Base-by-base conservation (phyloP, 2,329 filamentous ascomycete species). In the Sclerotinia borealis region DNA sequence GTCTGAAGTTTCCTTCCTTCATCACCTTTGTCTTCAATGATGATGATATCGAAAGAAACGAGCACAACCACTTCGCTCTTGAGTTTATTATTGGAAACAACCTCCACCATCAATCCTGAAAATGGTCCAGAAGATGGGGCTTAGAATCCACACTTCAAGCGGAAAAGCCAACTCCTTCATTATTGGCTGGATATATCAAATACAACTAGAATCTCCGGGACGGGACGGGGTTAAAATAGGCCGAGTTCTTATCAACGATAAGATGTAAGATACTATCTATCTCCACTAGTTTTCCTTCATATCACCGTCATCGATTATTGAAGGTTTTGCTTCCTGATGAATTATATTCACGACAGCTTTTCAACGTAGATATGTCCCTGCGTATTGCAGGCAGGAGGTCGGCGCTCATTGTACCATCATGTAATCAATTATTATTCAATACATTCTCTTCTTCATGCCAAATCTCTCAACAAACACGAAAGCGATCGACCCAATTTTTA, bases 361-460 rank as follows among this genome's bases (percentile, higher is more conserved):
- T 54, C 17, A 25, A 61, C 50, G 61, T 65, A 71, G 69, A 54
- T 48, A 73, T 73, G 72, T 72, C 66, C 65, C 66, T 70, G 67
- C 71, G 67, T 61, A 63, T 67, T 22, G 70, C 68, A 67, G 69
- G 65, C 63, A 63, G 62, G 64, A 68, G 63, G 61, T 66, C 64
- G 59, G 66, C 64, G 41, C 64, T 31, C 43, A 52, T 61, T 45
- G 43, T 59, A 31, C 31, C 63, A 13, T 47, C 64, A 61, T 65
- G 56, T 63, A 65, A n/a, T 48, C 39, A 39, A 4, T 45, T 34
- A n/a, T 45, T 15, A n/a, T 47, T 25, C 17, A 56, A 63, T n/a
- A 34, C 31, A 31, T 50, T 41, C 17, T 36, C 43, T 39, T 59
- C 47, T 58, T 36, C 61, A 63, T 25, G 22, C 36, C 39, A 34